Evolutionary conservation across 345 rosid species (phyloP).

Genomic region (Angophora floribunda): DNA sequence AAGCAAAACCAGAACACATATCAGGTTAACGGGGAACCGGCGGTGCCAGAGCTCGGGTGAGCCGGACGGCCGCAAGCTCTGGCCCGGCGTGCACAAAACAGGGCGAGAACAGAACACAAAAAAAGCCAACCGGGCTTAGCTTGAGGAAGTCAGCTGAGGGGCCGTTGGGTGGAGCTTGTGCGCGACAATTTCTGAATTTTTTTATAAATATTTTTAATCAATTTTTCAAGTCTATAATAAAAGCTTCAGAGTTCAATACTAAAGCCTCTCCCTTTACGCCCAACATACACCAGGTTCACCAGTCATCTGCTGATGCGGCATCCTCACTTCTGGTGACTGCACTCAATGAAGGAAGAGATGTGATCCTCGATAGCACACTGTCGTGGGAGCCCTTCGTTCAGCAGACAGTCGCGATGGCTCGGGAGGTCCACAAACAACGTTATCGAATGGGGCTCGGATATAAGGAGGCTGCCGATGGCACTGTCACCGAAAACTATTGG

Average conservation of each 20-base stretch:
- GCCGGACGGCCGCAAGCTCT: too few relatives aligned
- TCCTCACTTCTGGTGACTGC: conserved; percentile 92
- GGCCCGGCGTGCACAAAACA: too few relatives aligned
- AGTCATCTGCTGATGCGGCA: conserved; percentile 85
- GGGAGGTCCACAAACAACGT: conserved; percentile 54
- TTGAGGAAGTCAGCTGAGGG: too few relatives aligned
- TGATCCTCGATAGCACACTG: conserved; percentile 87
- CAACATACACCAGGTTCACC: conserved; percentile 52
- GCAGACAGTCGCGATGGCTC: conserved; percentile 78
- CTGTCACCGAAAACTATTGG: conserved; percentile 69
- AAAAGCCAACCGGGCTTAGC: too few relatives aligned
- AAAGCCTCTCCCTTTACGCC: neutral
- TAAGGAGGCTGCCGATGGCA: conserved; percentile 51
- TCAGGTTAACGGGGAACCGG: too few relatives aligned
- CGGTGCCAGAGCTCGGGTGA: too few relatives aligned
- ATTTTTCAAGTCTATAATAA: neutral
- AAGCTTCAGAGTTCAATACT: neutral
- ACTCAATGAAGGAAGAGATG: conserved; percentile 91
- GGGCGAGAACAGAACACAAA: too few relatives aligned
- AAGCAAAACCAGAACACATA: too few relatives aligned
- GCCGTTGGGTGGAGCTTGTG: too few relatives aligned
- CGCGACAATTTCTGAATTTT: too few relatives aligned
- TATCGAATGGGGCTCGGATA: conserved; percentile 89
- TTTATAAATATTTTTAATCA: too few relatives aligned
- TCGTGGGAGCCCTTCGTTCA: conserved; percentile 91